phyloP scores from a whole-genome alignment of 768 basidiomycete genomes.

The Russula foetens region DNA sequence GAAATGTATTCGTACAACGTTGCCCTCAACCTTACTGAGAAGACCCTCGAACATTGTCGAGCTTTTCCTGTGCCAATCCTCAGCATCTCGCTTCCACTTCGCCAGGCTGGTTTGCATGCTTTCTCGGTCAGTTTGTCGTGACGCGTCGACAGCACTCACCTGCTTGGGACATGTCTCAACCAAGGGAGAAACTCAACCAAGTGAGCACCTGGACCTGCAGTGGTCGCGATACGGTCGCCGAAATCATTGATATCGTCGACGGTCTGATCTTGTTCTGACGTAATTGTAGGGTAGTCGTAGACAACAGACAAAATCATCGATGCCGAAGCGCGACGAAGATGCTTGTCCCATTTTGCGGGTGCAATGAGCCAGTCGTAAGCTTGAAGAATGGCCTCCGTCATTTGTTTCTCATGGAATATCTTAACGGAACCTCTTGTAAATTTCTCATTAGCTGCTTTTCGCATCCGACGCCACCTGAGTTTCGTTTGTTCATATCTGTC shows the following conservation, averaged over 20 bases:
- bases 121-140: background rate
- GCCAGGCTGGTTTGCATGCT: background rate
- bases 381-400: background rate
- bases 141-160: background rate
- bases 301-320: background rate
- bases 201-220: constrained; percentile 2
- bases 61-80: background rate
- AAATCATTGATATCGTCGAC: background rate
- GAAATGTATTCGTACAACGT: background rate
- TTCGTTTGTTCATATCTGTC: too few relatives aligned
- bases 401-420: too few relatives aligned
- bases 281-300: background rate
- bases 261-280: background rate
- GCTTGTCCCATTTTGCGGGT: background rate
- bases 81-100: constrained; percentile 8
- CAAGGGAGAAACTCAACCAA: constrained; percentile 7
- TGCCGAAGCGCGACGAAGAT: background rate
- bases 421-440: too few relatives aligned
- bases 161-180: constrained; percentile 6
- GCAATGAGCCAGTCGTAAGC: background rate
- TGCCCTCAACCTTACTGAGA: background rate
- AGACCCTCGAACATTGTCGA: background rate
- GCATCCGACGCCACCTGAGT: too few relatives aligned
- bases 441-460: too few relatives aligned
- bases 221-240: background rate